phyloP scores from a whole-genome alignment of 129 eudicot species.

The Tanacetum coccineum region DNA sequence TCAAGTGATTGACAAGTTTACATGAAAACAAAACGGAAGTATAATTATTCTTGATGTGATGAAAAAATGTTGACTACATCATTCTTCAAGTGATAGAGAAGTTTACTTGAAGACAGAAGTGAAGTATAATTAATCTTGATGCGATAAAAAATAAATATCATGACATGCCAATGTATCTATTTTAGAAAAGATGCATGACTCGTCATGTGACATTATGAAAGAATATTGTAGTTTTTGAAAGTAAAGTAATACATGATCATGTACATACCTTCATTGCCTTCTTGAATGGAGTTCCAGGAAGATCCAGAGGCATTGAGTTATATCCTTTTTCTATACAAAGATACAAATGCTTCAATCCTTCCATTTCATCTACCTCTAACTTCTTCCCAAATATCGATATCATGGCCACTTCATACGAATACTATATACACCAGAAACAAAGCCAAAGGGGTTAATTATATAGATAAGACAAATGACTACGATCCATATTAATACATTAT shows the following conservation, averaged over 20 bases:
- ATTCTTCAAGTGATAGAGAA: constrained; percentile 1
- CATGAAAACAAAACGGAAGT: constrained; percentile 18
- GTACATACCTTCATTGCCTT: constrained; percentile 66
- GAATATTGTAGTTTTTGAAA: neutral
- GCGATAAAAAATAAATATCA: neutral
- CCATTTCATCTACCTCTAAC: constrained; percentile 33
- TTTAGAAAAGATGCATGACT: constrained; percentile 15
- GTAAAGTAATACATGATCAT: neutral
- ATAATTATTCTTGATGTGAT: no score
- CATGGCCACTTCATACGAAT: constrained; percentile 80
- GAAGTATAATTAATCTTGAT: neutral
- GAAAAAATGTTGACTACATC: no score
- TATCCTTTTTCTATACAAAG: constrained; percentile 70
- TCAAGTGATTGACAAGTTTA: constrained; percentile 12
- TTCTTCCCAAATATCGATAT: constrained; percentile 54
- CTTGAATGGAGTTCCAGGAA: constrained; percentile 72
- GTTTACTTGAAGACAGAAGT: constrained; percentile 25
- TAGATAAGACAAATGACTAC: neutral
- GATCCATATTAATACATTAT: neutral
- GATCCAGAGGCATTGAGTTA: constrained; percentile 86
- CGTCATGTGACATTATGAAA: neutral
- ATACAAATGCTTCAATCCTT: constrained; percentile 56
- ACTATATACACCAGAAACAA: constrained; percentile 29
- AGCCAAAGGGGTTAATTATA: neutral
- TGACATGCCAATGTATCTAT: constrained; percentile 10